Evolutionary conservation across 176 grass and related monocot genomes (phyloP).

Genomic region (Rhynchospora breviuscula): DNA sequence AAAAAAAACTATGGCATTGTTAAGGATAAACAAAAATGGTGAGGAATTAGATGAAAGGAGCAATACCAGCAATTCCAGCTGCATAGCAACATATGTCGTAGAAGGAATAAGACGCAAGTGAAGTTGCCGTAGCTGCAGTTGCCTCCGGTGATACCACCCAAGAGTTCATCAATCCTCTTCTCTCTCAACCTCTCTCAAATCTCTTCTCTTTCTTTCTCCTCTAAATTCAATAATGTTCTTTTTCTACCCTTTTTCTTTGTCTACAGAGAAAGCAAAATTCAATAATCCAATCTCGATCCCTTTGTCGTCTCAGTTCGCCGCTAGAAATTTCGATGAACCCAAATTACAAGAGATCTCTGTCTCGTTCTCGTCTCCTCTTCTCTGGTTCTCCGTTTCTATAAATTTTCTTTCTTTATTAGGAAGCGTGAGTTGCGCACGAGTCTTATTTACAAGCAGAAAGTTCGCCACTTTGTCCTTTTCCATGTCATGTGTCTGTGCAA

Average conservation of each 20-base stretch:
- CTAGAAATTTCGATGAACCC: neutral
- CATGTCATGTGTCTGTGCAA: neutral
- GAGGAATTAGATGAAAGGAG: neutral
- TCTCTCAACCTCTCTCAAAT: neutral
- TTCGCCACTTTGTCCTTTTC: neutral
- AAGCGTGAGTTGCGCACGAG: conserved; percentile 24
- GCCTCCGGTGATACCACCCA: neutral
- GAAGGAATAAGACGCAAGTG: conserved; percentile 26
- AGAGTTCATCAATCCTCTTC: conserved; percentile 26
- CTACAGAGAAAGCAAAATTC: neutral
- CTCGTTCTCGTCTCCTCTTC: neutral
- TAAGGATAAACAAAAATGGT: neutral
- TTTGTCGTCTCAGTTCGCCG: neutral
- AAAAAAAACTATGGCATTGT: neutral
- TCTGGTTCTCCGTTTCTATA: neutral
- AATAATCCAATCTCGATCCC: neutral
- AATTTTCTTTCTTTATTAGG: neutral
- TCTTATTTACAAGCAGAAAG: conserved; percentile 2
- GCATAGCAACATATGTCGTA: conserved; percentile 59
- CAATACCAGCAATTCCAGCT: conserved; percentile 71
- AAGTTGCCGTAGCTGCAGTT: conserved; percentile 3
- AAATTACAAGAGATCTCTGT: neutral
- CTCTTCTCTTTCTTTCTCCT: neutral
- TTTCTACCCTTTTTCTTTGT: neutral
- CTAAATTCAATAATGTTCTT: neutral